phyloP scores from a whole-genome alignment of 148 eudicot genomes.

The Amaranthus cruentus region DNA sequence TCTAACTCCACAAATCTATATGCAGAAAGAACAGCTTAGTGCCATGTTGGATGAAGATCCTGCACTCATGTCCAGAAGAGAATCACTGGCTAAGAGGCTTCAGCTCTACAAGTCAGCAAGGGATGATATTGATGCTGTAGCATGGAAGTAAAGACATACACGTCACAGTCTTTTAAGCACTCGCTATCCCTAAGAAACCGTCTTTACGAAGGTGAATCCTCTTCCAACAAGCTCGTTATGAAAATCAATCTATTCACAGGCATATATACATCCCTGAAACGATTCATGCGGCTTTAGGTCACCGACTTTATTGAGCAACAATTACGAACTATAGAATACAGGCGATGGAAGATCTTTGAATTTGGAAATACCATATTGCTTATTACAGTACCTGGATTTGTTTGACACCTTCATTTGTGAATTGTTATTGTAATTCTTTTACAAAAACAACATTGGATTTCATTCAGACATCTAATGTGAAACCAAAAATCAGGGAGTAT shows the following conservation, averaged over 20 bases:
- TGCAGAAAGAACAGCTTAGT: slow-evolving; percentile 97
- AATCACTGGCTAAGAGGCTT: slow-evolving; percentile 76
- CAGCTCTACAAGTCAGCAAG: slow-evolving; percentile 90
- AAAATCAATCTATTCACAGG: slow-evolving; percentile 1
- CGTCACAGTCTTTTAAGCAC: not conserved
- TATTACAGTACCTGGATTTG: slow-evolving; percentile 5
- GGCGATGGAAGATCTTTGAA: not conserved
- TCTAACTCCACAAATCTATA: not conserved
- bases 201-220: not conserved
- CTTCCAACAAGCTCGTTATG: slow-evolving; percentile 11
- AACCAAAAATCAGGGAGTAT: not conserved
- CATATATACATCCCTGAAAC: not conserved
- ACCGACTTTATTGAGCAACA: not conserved
- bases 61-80: slow-evolving; percentile 77
- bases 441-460: not conserved
- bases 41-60: slow-evolving; percentile 97
- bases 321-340: slow-evolving; percentile 13
- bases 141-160: slow-evolving; percentile 52
- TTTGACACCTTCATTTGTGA: slow-evolving; percentile 7
- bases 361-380: slow-evolving; percentile 6
- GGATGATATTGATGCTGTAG: slow-evolving; percentile 92
- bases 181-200: not conserved
- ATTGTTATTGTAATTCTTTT: slow-evolving; percentile 23
- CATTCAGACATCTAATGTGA: not conserved
- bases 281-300: not conserved